Percentiles rank a stretch among this genome's conserved stretches.
Evolutionary conservation across 805 yeast genomes (phyloP).

Genomic region (Suhomyces pyralidae): DNA sequence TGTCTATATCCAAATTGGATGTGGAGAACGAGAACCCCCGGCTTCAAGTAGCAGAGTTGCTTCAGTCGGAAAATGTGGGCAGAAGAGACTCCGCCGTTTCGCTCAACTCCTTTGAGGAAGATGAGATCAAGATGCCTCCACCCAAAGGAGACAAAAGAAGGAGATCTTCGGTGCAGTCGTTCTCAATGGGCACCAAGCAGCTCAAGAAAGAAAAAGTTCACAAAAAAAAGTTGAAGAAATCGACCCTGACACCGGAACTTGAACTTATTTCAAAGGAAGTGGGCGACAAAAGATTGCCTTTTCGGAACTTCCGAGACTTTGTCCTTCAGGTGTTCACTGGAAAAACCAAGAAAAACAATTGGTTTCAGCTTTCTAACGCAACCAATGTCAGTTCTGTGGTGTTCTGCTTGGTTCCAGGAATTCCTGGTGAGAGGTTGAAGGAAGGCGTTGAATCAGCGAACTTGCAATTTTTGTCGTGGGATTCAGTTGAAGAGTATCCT

Average conservation of each 20-base stretch:
- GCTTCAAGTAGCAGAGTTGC: conserved; percentile 15
- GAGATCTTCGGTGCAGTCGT: conserved; percentile 35
- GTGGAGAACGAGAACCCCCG: conserved; percentile 16
- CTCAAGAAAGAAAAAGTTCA: conserved; percentile 21
- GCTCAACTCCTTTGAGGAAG: conserved; percentile 20
- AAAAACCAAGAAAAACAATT: conserved; percentile 22
- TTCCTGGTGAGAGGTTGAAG: conserved; percentile 19
- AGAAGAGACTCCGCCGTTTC: conserved; percentile 25
- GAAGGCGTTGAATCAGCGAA: background rate
- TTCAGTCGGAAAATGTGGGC: conserved; percentile 4
- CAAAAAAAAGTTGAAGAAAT: conserved; percentile 32
- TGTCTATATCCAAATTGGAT: conserved; percentile 24
- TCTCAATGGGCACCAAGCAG: background rate
- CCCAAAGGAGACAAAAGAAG: conserved; percentile 28
- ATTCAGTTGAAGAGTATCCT: background rate
- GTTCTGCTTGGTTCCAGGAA: conserved; percentile 62
- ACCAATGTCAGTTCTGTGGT: conserved; percentile 52
- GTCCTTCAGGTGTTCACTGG: conserved; percentile 13
- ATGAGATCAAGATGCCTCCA: background rate
- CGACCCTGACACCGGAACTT: conserved; percentile 21
- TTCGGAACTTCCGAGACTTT: conserved; percentile 17
- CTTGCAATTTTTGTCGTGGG: background rate
- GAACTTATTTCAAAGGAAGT: conserved; percentile 5
- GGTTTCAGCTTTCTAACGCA: conserved; percentile 50
- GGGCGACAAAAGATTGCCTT: conserved; percentile 12